A percentile compares a stretch with the other conserved stretches of the same genome.
Conservation (phyloP, 495 filamentous ascomycete genomes). For the Aspergillus sclerotiicarbonarius region DNA sequence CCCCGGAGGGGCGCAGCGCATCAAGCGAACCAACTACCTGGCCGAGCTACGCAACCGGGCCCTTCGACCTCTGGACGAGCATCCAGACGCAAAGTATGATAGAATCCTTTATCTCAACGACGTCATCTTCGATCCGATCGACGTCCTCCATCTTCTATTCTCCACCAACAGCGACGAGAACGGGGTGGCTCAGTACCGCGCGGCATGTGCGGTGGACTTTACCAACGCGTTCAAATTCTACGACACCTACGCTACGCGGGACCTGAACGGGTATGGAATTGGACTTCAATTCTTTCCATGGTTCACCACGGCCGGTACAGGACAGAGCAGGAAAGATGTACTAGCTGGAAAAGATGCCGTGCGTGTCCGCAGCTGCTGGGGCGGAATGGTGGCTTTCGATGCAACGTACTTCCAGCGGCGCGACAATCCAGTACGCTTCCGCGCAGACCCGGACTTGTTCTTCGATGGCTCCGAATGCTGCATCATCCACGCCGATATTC, state of each 20-base stretch:
- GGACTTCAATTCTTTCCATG: slow-evolving; percentile 73
- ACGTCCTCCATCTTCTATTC: slow-evolving; percentile 69
- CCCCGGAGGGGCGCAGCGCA: slow-evolving; percentile 56
- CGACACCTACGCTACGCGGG: slow-evolving; percentile 75
- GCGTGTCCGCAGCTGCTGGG: slow-evolving; percentile 75
- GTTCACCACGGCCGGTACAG: slow-evolving; percentile 59
- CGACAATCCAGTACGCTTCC: slow-evolving; percentile 58
- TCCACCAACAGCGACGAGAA: slow-evolving; percentile 61
- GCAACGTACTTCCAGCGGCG: slow-evolving; percentile 57
- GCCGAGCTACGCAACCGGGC: slow-evolving; percentile 75
- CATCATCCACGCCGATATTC: slow-evolving; percentile 68
- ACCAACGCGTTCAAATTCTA: slow-evolving; percentile 75
- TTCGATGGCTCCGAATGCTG: slow-evolving; percentile 82
- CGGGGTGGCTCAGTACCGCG: slow-evolving; percentile 60
- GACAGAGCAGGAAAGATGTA: slow-evolving; percentile 57
- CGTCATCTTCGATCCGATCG: slow-evolving; percentile 67
- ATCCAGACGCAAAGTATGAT: slow-evolving; percentile 48
- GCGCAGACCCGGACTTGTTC: slow-evolving; percentile 59
- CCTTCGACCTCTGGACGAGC: slow-evolving; percentile 57
- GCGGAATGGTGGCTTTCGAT: slow-evolving; percentile 77
- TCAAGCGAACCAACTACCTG: slow-evolving; percentile 71
- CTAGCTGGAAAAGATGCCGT: slow-evolving; percentile 63
- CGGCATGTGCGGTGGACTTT: slow-evolving; percentile 76
- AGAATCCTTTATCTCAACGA: slow-evolving; percentile 77
- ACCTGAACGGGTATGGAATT: slow-evolving; percentile 65